A percentile compares a stretch with the other conserved stretches of the same genome.
Evolutionary conservation across 352 stramenopile species (phyloP).

Genomic region (Globisporangium iwayamae): DNA sequence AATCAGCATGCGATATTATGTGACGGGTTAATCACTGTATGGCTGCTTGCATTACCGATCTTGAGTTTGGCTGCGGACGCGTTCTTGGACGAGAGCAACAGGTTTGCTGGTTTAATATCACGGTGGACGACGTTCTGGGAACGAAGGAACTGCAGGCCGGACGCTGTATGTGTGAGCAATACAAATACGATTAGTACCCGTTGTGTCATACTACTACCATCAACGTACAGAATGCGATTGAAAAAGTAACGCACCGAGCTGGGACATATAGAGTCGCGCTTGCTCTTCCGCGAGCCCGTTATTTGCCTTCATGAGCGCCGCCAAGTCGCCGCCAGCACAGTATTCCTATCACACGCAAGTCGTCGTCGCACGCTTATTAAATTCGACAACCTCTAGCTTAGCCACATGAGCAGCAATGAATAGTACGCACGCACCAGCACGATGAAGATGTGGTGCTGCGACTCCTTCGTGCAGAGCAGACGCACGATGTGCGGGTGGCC

Average conservation of each 20-base stretch:
- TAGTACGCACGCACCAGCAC: constrained; percentile 58
- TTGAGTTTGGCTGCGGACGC: constrained; percentile 63
- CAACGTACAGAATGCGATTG: background rate
- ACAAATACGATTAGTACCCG: background rate
- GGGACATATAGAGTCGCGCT: constrained; percentile 74
- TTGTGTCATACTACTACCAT: background rate
- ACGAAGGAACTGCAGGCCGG: constrained; percentile 67
- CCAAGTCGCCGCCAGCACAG: constrained; percentile 72
- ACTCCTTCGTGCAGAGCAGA: constrained; percentile 78
- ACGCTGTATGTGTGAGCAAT: constrained; percentile 29
- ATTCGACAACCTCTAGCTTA: too few relatives aligned
- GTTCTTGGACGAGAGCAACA: constrained; percentile 72
- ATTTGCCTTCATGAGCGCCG: constrained; percentile 63
- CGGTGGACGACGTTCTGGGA: constrained; percentile 77
- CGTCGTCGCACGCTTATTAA: too few relatives aligned
- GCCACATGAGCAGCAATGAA: too few relatives aligned
- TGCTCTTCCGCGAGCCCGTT: constrained; percentile 60
- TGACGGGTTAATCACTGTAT: too few relatives aligned
- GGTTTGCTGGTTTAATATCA: constrained; percentile 74
- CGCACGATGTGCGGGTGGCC: constrained; percentile 83
- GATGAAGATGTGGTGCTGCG: constrained; percentile 80
- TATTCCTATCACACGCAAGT: constrained; percentile 44
- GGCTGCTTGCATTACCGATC: constrained; percentile 47
- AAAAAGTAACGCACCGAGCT: constrained; percentile 42
- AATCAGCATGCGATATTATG: background rate